These are phyloP conservation scores for Clitoria ternatea DNA, from an alignment of 306 rosid genomes.

Conservation along the genomic window DNA sequence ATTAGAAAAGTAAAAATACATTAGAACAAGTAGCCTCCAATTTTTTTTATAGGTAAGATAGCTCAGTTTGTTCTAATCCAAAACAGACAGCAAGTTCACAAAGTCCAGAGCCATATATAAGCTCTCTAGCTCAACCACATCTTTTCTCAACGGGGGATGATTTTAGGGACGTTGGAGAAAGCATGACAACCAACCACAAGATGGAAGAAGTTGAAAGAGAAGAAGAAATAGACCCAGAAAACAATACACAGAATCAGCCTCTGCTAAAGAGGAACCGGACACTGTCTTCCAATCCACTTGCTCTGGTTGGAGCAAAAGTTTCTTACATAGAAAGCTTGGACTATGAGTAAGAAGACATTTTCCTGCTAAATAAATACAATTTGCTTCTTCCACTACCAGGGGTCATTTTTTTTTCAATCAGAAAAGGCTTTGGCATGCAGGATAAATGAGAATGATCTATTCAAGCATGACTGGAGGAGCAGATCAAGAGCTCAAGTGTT, in stretches of 20 bases:
- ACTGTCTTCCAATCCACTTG: conserved; percentile 72
- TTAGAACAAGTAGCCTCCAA: conserved; percentile 3
- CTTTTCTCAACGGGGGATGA: conserved; percentile 43
- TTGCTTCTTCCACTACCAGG: not conserved
- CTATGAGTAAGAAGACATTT: conserved; percentile 55
- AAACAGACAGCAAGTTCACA: not conserved
- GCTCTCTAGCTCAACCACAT: conserved; percentile 8
- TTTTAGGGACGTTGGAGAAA: conserved; percentile 35
- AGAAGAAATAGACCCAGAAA: conserved; percentile 43
- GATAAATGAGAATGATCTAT: conserved; percentile 33
- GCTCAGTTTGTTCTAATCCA: conserved; percentile 19
- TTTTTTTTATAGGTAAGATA: conserved; percentile 12
- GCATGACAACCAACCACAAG: not conserved
- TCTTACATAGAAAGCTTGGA: conserved; percentile 85
- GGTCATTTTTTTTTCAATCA: not conserved
- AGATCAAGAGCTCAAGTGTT: conserved; percentile 31
- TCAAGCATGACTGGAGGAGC: conserved; percentile 33
- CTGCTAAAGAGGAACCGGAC: conserved; percentile 62
- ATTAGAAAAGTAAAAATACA: not conserved
- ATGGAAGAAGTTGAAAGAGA: conserved; percentile 39
- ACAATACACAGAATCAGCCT: conserved; percentile 46
- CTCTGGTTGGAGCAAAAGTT: conserved; percentile 74
- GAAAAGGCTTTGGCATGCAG: not conserved
- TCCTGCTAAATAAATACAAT: not conserved
- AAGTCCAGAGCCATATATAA: not conserved